Percentiles rank a stretch among this genome's conserved stretches.
These are phyloP conservation scores for Vicia faba DNA, from an alignment of 306 rosid species.

Conservation along the genomic window DNA sequence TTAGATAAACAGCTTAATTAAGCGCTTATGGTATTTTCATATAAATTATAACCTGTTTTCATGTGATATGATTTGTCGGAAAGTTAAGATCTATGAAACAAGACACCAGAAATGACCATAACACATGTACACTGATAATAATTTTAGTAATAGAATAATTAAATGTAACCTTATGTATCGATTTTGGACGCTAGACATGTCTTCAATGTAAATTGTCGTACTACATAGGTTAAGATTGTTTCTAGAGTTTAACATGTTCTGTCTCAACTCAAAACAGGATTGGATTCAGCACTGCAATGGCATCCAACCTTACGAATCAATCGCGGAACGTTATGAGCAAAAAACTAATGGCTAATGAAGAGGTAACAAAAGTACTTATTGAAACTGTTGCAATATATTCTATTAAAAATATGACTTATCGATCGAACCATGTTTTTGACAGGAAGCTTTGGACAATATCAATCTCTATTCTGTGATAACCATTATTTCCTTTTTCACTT, in stretches of 20 bases:
- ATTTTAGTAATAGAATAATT: too few species aligned
- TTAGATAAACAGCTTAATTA: not conserved
- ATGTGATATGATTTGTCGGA: not conserved
- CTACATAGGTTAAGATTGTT: too few species aligned
- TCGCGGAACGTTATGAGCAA: constrained; percentile 79
- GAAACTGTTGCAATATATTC: constrained; percentile 20
- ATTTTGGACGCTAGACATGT: too few species aligned
- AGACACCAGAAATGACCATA: too few species aligned
- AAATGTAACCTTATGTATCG: too few species aligned
- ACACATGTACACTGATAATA: too few species aligned
- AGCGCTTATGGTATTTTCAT: not conserved
- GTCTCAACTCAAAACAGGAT: constrained; percentile 63
- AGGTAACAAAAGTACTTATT: constrained; percentile 44
- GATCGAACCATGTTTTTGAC: constrained; percentile 34
- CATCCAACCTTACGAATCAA: constrained; percentile 76
- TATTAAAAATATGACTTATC: constrained; percentile 23
- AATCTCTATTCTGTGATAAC: constrained; percentile 75
- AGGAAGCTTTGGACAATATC: constrained; percentile 77
- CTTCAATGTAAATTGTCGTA: too few species aligned
- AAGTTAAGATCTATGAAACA: too few species aligned
- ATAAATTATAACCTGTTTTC: not conserved
- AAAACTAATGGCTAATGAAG: constrained; percentile 64
- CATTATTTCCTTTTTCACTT: constrained; percentile 64
- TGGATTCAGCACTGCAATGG: constrained; percentile 77
- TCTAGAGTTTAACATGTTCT: constrained; percentile 20